Conservation (phyloP, 140 eudicot species). For the Oenanthe javanica region DNA sequence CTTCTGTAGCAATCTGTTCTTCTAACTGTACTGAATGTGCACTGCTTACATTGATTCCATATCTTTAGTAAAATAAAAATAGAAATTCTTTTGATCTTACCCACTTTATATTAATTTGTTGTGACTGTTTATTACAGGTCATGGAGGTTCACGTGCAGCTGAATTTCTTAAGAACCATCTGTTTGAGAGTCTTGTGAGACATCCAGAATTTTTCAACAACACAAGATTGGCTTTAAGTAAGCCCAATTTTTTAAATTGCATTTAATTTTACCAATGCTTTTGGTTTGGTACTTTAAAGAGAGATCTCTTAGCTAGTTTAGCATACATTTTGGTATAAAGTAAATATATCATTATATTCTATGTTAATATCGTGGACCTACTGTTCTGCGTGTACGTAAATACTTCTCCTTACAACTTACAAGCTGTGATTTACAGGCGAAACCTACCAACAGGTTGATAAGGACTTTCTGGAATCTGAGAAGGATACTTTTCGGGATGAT, state of each 20-base stretch:
- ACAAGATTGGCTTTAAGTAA: constrained; percentile 79
- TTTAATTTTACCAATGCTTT: neutral
- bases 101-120: neutral
- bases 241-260: neutral
- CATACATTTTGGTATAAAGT: neutral
- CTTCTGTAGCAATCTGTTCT: neutral
- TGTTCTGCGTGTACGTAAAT: neutral
- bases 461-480: constrained; percentile 78
- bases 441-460: constrained; percentile 65
- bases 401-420: neutral
- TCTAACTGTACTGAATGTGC: neutral
- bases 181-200: constrained; percentile 68
- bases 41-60: neutral
- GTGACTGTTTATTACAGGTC: constrained; percentile 41
- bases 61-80: neutral
- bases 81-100: neutral
- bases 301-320: neutral
- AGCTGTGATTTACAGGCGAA: constrained; percentile 43
- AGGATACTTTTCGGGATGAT: constrained; percentile 80
- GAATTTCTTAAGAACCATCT: constrained; percentile 44
- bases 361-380: neutral
- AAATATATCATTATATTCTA: neutral
- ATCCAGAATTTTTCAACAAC: constrained; percentile 59
- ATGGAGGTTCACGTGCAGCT: constrained; percentile 71
- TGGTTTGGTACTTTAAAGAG: neutral